These are phyloP conservation scores for Wallacemonas sp. DNA, from an alignment of 208 protist genomes.

Conservation along the genomic window DNA sequence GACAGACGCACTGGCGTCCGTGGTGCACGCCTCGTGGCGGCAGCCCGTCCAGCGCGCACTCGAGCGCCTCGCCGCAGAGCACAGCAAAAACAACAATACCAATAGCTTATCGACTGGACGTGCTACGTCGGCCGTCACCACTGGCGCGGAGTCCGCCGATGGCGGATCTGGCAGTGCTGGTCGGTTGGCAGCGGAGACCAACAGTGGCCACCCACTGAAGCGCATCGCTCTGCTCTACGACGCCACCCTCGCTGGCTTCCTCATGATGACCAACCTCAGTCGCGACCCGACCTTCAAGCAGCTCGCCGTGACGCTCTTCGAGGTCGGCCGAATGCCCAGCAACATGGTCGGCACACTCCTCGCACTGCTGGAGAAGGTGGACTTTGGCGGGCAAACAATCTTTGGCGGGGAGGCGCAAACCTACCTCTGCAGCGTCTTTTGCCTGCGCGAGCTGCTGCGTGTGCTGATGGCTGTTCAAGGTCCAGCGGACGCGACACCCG, in stretches of 20 bases:
- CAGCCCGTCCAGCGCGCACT: slow-evolving; percentile 19
- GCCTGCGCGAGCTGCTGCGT: slow-evolving; percentile 69
- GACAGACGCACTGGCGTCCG: slow-evolving; percentile 17
- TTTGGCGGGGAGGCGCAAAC: slow-evolving; percentile 85
- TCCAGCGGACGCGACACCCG: slow-evolving; percentile 35
- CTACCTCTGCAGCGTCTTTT: slow-evolving; percentile 85
- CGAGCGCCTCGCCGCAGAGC: not conserved
- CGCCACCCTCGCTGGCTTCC: slow-evolving; percentile 94
- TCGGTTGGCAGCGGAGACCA: not conserved
- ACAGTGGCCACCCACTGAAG: slow-evolving; percentile 51
- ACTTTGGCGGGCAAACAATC: slow-evolving; percentile 29
- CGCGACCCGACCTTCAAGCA: slow-evolving; percentile 83
- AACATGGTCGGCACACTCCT: slow-evolving; percentile 82
- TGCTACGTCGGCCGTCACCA: not conserved
- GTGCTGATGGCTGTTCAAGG: slow-evolving; percentile 47
- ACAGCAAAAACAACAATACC: not conserved
- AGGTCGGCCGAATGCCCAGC: slow-evolving; percentile 85
- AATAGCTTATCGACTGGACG: not conserved
- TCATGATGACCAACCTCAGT: slow-evolving; percentile 98
- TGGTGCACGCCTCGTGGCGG: slow-evolving; percentile 64
- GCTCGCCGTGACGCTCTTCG: slow-evolving; percentile 90
- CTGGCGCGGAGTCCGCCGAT: not conserved
- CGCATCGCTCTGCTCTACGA: slow-evolving; percentile 96
- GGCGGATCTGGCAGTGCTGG: not conserved
- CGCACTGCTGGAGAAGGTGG: slow-evolving; percentile 61